A percentile compares a stretch with the other conserved stretches of the same genome.
Conservation (phyloP, 2,329 filamentous ascomycete species). For the Pseudogymnoascus sp. region DNA sequence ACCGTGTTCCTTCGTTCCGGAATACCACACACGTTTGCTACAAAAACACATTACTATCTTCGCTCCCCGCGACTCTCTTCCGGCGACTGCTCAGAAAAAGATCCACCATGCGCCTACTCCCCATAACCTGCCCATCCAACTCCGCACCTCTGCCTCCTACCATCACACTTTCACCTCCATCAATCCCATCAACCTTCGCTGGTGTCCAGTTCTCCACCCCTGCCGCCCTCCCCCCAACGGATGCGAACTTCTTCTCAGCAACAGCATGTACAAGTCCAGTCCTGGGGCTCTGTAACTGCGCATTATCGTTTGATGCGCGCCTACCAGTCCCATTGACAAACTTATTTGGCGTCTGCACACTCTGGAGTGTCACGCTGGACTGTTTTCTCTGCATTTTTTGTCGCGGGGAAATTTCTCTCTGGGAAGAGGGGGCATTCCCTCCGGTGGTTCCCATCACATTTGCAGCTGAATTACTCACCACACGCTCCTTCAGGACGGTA, state of each 20-base stretch:
- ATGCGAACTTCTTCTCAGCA: constrained; percentile 27
- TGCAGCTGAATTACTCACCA: background rate
- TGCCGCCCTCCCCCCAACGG: background rate
- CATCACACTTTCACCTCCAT: constrained; percentile 16
- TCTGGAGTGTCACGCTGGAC: constrained; percentile 17
- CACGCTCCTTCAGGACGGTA: background rate
- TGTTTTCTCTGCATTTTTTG: constrained; percentile 22
- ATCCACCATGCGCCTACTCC: constrained; percentile 46
- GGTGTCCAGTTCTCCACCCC: constrained; percentile 13
- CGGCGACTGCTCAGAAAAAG: constrained; percentile 43
- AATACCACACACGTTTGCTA: background rate
- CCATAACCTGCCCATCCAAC: constrained; percentile 31
- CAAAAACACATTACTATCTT: constrained; percentile 25
- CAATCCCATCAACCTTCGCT: constrained; percentile 18
- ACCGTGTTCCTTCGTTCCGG: background rate
- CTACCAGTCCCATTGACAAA: constrained; percentile 19
- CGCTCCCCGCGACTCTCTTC: constrained; percentile 33
- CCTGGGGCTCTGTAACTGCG: constrained; percentile 21
- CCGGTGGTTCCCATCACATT: background rate
- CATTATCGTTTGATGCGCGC: constrained; percentile 9
- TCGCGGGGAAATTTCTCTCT: constrained; percentile 12
- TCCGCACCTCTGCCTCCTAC: constrained; percentile 10
- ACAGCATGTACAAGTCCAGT: constrained; percentile 18
- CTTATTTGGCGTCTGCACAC: constrained; percentile 22
- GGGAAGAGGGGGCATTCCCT: constrained; percentile 14